These are phyloP conservation scores for Nicotiana undulata DNA, from an alignment of 257 asterid genomes.

Conservation along the genomic window DNA sequence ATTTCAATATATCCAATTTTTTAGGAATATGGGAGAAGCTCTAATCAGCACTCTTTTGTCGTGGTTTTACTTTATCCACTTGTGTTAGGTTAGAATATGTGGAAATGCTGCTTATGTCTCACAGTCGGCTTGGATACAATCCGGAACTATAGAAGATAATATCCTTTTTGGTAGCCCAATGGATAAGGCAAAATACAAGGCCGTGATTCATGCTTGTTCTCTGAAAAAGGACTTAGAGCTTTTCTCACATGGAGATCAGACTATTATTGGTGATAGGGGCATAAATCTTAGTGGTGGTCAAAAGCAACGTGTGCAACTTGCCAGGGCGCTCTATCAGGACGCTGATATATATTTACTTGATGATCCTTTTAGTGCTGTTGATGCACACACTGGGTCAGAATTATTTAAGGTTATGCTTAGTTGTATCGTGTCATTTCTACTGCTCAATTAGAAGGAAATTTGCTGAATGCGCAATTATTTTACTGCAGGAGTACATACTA, in stretches of 20 bases:
- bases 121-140: slow-evolving; percentile 98
- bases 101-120: slow-evolving; percentile 93
- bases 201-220: slow-evolving; percentile 85
- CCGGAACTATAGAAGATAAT: slow-evolving; percentile 92
- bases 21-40: not conserved
- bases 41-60: slow-evolving; percentile 3
- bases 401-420: slow-evolving; percentile 56
- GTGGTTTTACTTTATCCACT: slow-evolving; percentile 1
- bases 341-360: slow-evolving; percentile 93
- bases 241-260: slow-evolving; percentile 93
- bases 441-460: slow-evolving; percentile 3
- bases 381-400: slow-evolving; percentile 97
- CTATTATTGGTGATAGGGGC: slow-evolving; percentile 98
- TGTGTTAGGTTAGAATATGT: slow-evolving; percentile 67
- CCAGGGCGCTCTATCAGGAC: slow-evolving; percentile 94
- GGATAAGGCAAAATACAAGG: slow-evolving; percentile 89
- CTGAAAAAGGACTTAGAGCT: slow-evolving; percentile 86
- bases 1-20: not conserved
- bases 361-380: slow-evolving; percentile 98
- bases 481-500: slow-evolving; percentile 85
- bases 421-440: not conserved
- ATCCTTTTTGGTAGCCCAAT: slow-evolving; percentile 92
- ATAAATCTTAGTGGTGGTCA: slow-evolving; percentile 99
- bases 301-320: slow-evolving; percentile 96
- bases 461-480: slow-evolving; percentile 20